Base-by-base conservation (phyloP, 192 early-diverging fungal species). In the Coemansia biformis region DNA sequence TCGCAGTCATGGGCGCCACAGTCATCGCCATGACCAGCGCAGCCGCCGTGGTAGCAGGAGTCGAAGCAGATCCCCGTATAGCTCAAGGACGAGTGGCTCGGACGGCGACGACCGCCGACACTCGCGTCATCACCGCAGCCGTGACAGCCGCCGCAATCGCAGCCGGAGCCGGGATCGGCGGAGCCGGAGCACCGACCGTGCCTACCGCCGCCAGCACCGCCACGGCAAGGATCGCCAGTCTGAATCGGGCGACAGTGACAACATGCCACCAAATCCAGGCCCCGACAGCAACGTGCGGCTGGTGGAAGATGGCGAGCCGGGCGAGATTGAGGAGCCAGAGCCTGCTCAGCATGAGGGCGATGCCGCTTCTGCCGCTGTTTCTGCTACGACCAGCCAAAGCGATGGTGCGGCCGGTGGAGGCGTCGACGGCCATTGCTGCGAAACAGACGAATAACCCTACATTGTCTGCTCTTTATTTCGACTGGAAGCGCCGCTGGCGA, bases 271-370 rank as follows among this genome's bases (percentile, higher is more conserved):
- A 30, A 26, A 26, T 2, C 44, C 68, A 2, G 38, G 16, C 15
- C 53, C 50, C 22, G 35, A 34, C 15, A 38, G 39, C 21, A 28
- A 30, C 12, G 35, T 49, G 30, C 54, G 45, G 11, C 28, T 49
- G 8, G 63, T 73, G 13, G 69, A 65, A 18, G 58, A 61, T 26
- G 69, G 69, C 24, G 69, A 73, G 37, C 69, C 63, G 19, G 69
- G 69, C n/a, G 69, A 73, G 38, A 73, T 73, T 10, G 69, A 73
- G 34, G 69, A 72, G 11, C 24, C 51, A 18, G 63, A 53, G 14
- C 39, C 50, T 15, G 36, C 21, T 16, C n/a, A 15, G 8, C 8
- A 24, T 23, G n/a, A 23, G 8, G 32, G 28, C 7, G 7, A 18
- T 3, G 11, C 28, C n/a, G 36, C 11, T 14, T 21, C 32, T 17